Conservation (phyloP, 805 yeast species). For the Ogataea degrootiae region DNA sequence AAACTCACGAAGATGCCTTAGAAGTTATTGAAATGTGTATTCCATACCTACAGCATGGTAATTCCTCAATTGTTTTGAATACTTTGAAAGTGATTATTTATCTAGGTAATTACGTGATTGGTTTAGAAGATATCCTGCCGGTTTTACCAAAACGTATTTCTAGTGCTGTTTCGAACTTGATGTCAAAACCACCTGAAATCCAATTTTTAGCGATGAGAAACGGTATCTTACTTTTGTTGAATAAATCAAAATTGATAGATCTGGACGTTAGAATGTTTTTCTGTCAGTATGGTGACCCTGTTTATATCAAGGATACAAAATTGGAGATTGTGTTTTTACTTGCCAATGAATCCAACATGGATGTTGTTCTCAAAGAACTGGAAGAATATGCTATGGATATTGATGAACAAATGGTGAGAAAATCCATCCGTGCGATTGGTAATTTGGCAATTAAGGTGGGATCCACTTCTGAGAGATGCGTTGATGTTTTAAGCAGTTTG, state of each 20-base stretch:
- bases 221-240: constrained; percentile 66
- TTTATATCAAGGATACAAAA: constrained; percentile 85
- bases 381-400: constrained; percentile 85
- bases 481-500: constrained; percentile 54
- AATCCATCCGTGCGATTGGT: constrained; percentile 86
- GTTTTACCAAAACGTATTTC: constrained; percentile 55
- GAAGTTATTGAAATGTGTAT: constrained; percentile 57
- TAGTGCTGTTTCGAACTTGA: constrained; percentile 58
- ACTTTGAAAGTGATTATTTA: constrained; percentile 70
- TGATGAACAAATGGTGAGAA: constrained; percentile 80
- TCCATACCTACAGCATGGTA: constrained; percentile 75
- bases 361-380: constrained; percentile 63
- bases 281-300: constrained; percentile 79
- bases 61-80: constrained; percentile 75
- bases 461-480: constrained; percentile 57
- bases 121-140: constrained; percentile 52
- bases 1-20: constrained; percentile 58
- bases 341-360: constrained; percentile 61
- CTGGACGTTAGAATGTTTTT: constrained; percentile 78
- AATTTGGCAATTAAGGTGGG: constrained; percentile 77
- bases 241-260: constrained; percentile 53
- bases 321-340: constrained; percentile 78
- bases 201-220: constrained; percentile 82
- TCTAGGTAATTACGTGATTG: constrained; percentile 62
- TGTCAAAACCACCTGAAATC: constrained; percentile 75